These are phyloP conservation scores for Rhizophagus clarus DNA, from an alignment of 192 early-diverging fungal species.

Conservation along the genomic window DNA sequence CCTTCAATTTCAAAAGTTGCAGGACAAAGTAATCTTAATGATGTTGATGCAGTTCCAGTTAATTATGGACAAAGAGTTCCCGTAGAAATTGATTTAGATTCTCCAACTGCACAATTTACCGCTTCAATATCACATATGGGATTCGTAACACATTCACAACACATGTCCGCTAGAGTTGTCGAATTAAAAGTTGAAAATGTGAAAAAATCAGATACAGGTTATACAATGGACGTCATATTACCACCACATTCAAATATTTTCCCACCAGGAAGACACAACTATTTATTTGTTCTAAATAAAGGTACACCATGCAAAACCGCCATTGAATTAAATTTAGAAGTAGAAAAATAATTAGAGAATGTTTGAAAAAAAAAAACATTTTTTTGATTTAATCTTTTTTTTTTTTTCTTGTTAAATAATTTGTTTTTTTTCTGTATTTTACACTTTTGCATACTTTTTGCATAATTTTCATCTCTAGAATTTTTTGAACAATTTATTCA, in stretches of 20 bases:
- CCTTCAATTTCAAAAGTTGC: neutral
- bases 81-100: conserved; percentile 32
- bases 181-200: conserved; percentile 29
- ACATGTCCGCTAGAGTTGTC: conserved; percentile 52
- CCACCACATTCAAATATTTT: conserved; percentile 57
- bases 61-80: conserved; percentile 33
- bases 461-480: too few species aligned
- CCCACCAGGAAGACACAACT: conserved; percentile 56
- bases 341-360: too few species aligned
- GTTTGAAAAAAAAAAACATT: too few species aligned
- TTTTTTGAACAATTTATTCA: too few species aligned
- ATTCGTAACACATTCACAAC: conserved; percentile 56
- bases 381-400: too few species aligned
- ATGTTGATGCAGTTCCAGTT: conserved; percentile 23
- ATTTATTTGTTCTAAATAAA: conserved; percentile 50
- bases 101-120: conserved; percentile 24
- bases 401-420: too few species aligned
- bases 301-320: conserved; percentile 42
- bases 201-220: conserved; percentile 28
- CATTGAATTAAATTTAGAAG: neutral
- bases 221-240: conserved; percentile 36
- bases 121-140: conserved; percentile 49
- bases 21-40: neutral
- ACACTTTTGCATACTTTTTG: too few species aligned
- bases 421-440: too few species aligned